These are phyloP conservation scores for Ramalina peruviana DNA, from an alignment of 495 filamentous ascomycete genomes.

Conservation along the genomic window DNA sequence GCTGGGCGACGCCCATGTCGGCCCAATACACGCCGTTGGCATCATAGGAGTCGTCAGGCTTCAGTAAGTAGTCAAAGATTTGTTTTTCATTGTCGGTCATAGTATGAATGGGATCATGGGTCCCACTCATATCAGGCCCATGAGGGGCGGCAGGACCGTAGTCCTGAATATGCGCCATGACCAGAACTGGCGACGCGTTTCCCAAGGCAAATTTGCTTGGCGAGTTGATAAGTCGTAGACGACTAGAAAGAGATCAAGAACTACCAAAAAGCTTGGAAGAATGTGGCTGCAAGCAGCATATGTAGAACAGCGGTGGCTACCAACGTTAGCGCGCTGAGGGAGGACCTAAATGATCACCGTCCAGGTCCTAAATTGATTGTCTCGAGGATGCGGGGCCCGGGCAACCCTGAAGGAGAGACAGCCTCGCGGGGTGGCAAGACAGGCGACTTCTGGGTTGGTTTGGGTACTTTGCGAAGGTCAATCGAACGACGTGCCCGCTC, in stretches of 20 bases:
- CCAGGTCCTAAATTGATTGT: too few species aligned
- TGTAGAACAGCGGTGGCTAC: neutral
- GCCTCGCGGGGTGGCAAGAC: too few species aligned
- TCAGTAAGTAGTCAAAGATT: conserved; percentile 60
- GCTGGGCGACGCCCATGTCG: conserved; percentile 53
- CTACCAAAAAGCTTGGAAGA: neutral
- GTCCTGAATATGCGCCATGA: conserved; percentile 21
- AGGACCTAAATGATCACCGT: too few species aligned
- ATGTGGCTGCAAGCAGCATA: conserved; percentile 1
- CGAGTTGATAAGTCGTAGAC: neutral
- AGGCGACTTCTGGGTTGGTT: too few species aligned
- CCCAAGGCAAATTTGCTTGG: neutral
- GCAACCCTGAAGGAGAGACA: too few species aligned
- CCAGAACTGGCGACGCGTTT: neutral
- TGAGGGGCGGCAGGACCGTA: conserved; percentile 41
- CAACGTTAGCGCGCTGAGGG: neutral
- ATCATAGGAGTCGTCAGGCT: conserved; percentile 73
- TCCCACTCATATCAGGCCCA: conserved; percentile 39
- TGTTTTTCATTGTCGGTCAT: conserved; percentile 50
- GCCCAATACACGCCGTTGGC: conserved; percentile 79
- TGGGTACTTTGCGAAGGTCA: too few species aligned
- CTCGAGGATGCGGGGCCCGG: too few species aligned
- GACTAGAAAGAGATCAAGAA: neutral
- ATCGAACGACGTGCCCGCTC: neutral
- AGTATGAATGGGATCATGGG: conserved; percentile 35